Percentiles rank a stretch among this genome's conserved stretches.
Conservation (phyloP, 2,329 filamentous ascomycete species). For the Fusarium zealandicum region DNA sequence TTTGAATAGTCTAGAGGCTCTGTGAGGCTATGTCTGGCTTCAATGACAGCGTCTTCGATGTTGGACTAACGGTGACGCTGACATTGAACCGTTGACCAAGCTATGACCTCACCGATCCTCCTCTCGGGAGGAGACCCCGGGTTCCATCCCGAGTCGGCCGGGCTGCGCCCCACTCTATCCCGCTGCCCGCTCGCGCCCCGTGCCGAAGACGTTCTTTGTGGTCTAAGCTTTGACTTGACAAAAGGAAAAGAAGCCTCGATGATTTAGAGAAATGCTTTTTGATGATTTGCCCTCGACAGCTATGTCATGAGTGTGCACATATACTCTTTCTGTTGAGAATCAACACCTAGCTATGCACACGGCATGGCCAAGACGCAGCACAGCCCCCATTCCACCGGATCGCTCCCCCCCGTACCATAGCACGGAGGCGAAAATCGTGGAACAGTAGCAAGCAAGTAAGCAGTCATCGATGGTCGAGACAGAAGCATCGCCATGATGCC, state of each 20-base stretch:
- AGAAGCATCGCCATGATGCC: slow-evolving; percentile 8
- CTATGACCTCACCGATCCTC: slow-evolving; percentile 30
- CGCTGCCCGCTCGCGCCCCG: slow-evolving; percentile 19
- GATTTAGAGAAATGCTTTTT: too few relatives aligned
- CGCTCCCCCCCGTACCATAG: neutral
- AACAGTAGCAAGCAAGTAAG: slow-evolving; percentile 4
- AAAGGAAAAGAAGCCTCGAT: too few relatives aligned
- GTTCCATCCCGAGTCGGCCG: too few relatives aligned
- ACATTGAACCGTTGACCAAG: slow-evolving; percentile 3
- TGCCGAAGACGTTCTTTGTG: slow-evolving; percentile 4
- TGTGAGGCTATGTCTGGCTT: neutral
- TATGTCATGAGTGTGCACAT: too few relatives aligned
- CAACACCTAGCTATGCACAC: neutral
- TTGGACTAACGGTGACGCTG: neutral
- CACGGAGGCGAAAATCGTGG: too few relatives aligned
- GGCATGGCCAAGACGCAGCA: neutral
- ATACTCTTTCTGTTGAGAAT: neutral
- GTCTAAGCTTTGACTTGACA: too few relatives aligned
- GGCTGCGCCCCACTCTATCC: slow-evolving; percentile 26
- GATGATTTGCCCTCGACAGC: too few relatives aligned
- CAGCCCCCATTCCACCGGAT: slow-evolving; percentile 18
- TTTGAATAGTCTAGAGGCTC: neutral
- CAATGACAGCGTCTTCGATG: neutral
- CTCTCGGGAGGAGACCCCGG: too few relatives aligned
- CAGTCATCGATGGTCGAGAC: slow-evolving; percentile 16